Base-by-base conservation (phyloP, 495 filamentous ascomycete species). In the Penicillium crystallinum region DNA sequence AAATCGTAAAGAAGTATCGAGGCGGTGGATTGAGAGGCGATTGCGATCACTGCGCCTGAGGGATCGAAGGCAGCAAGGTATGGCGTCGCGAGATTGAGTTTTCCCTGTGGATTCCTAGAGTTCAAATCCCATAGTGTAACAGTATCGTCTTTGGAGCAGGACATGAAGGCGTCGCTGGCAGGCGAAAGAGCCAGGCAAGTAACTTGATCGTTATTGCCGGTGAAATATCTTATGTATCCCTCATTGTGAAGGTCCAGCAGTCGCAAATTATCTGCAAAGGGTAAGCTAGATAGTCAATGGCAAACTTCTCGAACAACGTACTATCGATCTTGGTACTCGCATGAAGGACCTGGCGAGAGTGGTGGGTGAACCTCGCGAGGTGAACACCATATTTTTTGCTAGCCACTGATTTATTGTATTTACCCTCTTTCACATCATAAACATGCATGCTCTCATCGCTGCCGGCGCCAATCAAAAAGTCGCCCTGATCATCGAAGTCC, bases 221-320 rank as follows among this genome's bases (percentile, higher is more conserved):
- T 82, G 63, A 97, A 97, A 71, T 99, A 99, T 44, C 95, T 86
- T 51, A 97, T 82, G 63, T 92, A 99, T 25, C 82, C 83, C 71
- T 96, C 96, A 59, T 97, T 92, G 66, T 97, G 95, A 6, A 92
- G 88, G 8, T 90, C 89, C 34, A 99, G 83, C 67, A 96, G 89
- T 51, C 93, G 82, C 34, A 99, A 85, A 1, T 87, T 88, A 67
- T 97, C 85, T 76, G 46, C 43, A 6, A 44, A 49, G 15, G 19
- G 39, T 49, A 9, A 62, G 54, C 21, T 19, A 22, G 6, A n/a
- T 12, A 29, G 21, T n/a, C 8, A 41, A 10, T 9, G 33, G 14
- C 22, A 7, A 14, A 8, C 15, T 6, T 19, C 18, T 31, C 33
- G 10, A 17, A 39, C 17, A 35, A 65, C 68, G 37, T 70, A 74